Percentiles rank a stretch among this genome's conserved stretches.
Evolutionary conservation across 768 basidiomycete species (phyloP).

Genomic region (Russula griseocarnosa): DNA sequence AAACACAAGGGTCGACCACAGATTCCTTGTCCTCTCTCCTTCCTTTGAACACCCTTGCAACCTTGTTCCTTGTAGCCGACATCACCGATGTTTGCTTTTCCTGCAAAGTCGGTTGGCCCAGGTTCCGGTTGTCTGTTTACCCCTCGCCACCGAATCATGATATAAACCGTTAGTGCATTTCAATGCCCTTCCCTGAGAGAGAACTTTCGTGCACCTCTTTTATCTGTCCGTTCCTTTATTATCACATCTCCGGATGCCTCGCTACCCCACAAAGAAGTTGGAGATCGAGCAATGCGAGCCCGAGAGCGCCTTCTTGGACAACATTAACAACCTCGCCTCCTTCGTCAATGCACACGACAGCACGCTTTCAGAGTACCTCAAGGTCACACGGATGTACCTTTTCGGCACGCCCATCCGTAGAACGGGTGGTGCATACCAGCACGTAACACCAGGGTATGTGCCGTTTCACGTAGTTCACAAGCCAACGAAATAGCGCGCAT

Average conservation of each 20-base stretch:
- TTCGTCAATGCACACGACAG: constrained; percentile 17
- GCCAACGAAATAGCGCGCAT: neutral
- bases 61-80: constrained; percentile 18
- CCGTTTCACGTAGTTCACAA: neutral
- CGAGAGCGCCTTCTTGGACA: constrained; percentile 2
- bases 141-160: neutral
- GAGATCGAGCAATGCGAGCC: constrained; percentile 3
- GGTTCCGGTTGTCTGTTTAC: neutral
- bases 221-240: neutral
- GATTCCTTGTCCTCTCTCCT: neutral
- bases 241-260: neutral
- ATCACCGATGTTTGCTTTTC: neutral
- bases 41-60: neutral
- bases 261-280: neutral
- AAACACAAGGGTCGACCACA: constrained; percentile 1
- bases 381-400: constrained; percentile 21
- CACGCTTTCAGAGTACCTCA: constrained; percentile 18
- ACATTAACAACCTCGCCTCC: constrained; percentile 5
- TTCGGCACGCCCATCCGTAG: constrained; percentile 27
- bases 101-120: neutral
- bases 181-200: neutral
- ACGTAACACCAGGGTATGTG: constrained; percentile 21
- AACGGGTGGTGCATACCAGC: neutral
- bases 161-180: constrained; percentile 6
- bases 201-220: neutral